Percentiles rank a stretch among this genome's conserved stretches.
Conservation (phyloP, 163 green algal species). For the Coccomyxa subellipsoidea region DNA sequence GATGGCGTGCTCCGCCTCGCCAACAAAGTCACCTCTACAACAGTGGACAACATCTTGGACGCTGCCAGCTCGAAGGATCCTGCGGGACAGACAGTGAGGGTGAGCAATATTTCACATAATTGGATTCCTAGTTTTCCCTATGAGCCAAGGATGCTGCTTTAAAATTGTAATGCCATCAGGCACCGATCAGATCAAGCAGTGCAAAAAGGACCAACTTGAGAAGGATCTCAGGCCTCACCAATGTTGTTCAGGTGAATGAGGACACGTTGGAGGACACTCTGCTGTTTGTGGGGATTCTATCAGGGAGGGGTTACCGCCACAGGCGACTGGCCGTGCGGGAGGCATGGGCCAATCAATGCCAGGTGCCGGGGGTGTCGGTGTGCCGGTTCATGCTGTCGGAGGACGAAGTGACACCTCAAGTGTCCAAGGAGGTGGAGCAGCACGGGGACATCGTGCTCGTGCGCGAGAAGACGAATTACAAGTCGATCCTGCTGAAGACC, state of each 20-base stretch:
- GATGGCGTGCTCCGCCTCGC: not conserved
- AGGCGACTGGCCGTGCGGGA: conserved; percentile 43
- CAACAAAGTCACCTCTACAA: not conserved
- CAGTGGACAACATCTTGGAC: conserved; percentile 7
- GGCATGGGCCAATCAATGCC: conserved; percentile 37
- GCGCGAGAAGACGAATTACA: conserved; percentile 52
- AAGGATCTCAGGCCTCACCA: no score
- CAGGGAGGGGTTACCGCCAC: conserved; percentile 43
- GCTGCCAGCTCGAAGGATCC: conserved; percentile 3
- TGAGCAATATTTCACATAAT: no score
- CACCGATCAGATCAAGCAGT: no score
- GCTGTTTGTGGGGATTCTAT: conserved; percentile 56
- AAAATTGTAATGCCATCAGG: no score
- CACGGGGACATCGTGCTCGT: conserved; percentile 52
- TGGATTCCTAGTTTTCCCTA: no score
- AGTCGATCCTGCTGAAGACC: conserved; percentile 58
- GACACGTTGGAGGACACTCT: conserved; percentile 23
- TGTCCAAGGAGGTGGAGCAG: conserved; percentile 38
- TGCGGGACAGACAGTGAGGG: not conserved
- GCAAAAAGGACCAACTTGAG: no score
- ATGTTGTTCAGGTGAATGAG: conserved; percentile 12
- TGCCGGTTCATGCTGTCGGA: conserved; percentile 46
- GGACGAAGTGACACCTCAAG: conserved; percentile 47
- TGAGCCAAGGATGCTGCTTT: no score
- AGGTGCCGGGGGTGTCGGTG: conserved; percentile 26